A percentile compares a stretch with the other conserved stretches of the same genome.
Evolutionary conservation across 2,329 filamentous ascomycete species (phyloP).

Genomic region (Colletotrichum incanum): DNA sequence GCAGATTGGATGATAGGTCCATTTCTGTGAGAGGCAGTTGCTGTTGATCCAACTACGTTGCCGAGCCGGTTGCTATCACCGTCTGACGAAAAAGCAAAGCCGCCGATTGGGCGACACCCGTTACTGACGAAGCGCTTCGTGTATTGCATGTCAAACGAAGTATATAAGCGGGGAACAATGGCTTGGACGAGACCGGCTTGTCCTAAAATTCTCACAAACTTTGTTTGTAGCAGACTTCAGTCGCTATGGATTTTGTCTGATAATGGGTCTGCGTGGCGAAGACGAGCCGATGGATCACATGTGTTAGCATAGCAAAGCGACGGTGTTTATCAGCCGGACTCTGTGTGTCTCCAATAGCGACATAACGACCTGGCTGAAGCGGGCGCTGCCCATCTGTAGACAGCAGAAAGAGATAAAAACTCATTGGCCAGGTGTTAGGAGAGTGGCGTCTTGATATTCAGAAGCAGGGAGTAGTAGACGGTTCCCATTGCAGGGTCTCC

Average conservation of each 20-base stretch:
- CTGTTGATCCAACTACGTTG: not conserved
- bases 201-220: too few species aligned
- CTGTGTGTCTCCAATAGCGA: not conserved
- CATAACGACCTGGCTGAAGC: not conserved
- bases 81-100: not conserved
- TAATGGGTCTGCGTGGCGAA: too few species aligned
- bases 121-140: not conserved
- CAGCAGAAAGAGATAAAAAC: not conserved
- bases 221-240: too few species aligned
- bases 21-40: not conserved
- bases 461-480: not conserved
- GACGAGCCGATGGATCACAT: too few species aligned
- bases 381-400: not conserved
- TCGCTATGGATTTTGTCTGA: too few species aligned
- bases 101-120: not conserved
- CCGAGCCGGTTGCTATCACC: not conserved
- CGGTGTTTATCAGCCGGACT: not conserved
- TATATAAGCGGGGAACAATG: too few species aligned
- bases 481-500: not conserved
- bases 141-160: too few species aligned
- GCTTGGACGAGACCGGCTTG: too few species aligned
- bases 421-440: not conserved
- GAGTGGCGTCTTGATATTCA: not conserved
- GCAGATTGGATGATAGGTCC: not conserved
- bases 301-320: not conserved